These are phyloP conservation scores for Dimocarpus longan DNA, from an alignment of 345 rosid genomes.

Conservation along the genomic window DNA sequence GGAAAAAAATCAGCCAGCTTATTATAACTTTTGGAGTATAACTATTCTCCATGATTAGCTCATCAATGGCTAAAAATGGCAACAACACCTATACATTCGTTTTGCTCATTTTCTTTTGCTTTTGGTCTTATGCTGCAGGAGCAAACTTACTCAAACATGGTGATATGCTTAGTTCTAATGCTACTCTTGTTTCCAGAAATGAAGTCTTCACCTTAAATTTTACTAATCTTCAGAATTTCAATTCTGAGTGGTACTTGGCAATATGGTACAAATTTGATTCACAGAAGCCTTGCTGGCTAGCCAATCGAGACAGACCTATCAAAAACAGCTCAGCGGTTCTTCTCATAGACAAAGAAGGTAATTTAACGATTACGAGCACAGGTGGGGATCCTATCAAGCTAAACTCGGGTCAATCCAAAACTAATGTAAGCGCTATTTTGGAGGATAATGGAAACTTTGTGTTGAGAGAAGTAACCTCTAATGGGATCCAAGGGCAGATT, in stretches of 20 bases:
- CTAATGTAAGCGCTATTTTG: slow-evolving; percentile 1
- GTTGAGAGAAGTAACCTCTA: not conserved
- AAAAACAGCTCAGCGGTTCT: not conserved
- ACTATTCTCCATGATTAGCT: not conserved
- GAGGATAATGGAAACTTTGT: slow-evolving; percentile 11
- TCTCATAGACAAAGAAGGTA: not conserved
- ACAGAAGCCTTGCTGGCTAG: not conserved
- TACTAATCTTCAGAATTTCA: not conserved
- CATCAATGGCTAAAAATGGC: not conserved
- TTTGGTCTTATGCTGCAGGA: not conserved
- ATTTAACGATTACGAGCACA: not conserved
- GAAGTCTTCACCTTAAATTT: not conserved
- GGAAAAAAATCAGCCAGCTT: too few relatives aligned
- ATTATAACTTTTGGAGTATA: not conserved
- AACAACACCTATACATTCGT: not conserved
- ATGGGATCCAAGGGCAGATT: not conserved
- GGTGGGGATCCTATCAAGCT: not conserved
- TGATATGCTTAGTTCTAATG: not conserved
- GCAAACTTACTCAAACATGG: not conserved
- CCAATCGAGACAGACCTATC: not conserved
- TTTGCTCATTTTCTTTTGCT: not conserved
- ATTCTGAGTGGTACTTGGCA: not conserved
- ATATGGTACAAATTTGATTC: not conserved
- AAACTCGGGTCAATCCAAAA: not conserved
- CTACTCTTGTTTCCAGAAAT: not conserved